Evolutionary conservation across 306 rosid species (phyloP).

Genomic region (Vigna hirtella): DNA sequence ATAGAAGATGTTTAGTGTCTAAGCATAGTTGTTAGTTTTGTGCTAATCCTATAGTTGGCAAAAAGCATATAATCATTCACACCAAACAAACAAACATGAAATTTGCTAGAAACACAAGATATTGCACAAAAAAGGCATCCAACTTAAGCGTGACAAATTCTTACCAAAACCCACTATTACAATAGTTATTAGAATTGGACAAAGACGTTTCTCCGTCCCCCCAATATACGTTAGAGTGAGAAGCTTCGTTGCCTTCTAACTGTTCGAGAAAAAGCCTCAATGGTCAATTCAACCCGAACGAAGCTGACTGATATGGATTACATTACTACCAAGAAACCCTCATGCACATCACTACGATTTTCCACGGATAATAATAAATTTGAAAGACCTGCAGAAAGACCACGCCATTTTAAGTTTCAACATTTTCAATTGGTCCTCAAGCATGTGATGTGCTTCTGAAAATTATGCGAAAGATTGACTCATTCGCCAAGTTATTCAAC

Average conservation of each 20-base stretch:
- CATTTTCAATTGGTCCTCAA: background rate
- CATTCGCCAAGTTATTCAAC: conserved; percentile 4
- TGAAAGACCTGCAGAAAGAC: background rate
- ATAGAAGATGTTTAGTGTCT: background rate
- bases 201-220: conserved; percentile 43
- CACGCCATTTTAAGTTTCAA: background rate
- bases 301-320: conserved; percentile 35
- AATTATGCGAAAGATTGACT: conserved; percentile 12
- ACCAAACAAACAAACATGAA: conserved; percentile 31
- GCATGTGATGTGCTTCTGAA: conserved; percentile 34
- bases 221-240: conserved; percentile 27
- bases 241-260: conserved; percentile 38
- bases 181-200: conserved; percentile 14
- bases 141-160: conserved; percentile 8
- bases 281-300: conserved; percentile 31
- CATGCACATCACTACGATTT: background rate
- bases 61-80: background rate
- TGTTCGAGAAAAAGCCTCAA: background rate
- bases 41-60: conserved; percentile 1
- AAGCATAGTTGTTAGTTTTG: conserved; percentile 5
- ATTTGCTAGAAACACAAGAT: background rate
- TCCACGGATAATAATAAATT: conserved; percentile 5
- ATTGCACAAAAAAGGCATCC: background rate
- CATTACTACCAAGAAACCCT: conserved; percentile 10
- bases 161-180: conserved; percentile 11